These are phyloP conservation scores for Ophiostoma ips DNA, from an alignment of 2,329 filamentous ascomycete species.

Conservation along the genomic window DNA sequence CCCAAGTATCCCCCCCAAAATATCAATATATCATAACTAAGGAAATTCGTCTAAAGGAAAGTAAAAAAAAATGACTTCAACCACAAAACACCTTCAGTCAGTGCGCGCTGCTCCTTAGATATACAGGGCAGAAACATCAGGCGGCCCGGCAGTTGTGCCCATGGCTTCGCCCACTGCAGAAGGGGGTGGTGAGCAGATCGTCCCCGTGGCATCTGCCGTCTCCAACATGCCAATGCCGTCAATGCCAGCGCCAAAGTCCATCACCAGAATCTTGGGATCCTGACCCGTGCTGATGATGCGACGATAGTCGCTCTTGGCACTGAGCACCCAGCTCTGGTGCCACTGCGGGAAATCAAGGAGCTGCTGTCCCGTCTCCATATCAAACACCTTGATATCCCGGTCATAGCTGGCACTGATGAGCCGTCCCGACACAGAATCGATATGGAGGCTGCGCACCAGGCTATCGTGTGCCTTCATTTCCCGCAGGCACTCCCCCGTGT, in stretches of 20 bases:
- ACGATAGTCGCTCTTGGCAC: constrained; percentile 89
- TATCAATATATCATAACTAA: background rate
- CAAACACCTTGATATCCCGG: constrained; percentile 87
- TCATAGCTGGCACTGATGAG: constrained; percentile 91
- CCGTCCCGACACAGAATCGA: constrained; percentile 74
- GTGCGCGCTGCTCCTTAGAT: background rate
- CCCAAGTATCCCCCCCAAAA: background rate
- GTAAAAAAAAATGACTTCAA: background rate
- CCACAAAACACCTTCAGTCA: background rate
- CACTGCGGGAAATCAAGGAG: constrained; percentile 82
- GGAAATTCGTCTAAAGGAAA: background rate
- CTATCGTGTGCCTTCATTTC: constrained; percentile 72
- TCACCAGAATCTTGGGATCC: constrained; percentile 78
- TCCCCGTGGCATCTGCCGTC: constrained; percentile 8
- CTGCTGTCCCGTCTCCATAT: constrained; percentile 65
- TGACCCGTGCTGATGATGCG: constrained; percentile 91
- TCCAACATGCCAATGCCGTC: constrained; percentile 45
- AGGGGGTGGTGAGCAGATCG: background rate
- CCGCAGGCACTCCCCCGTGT: constrained; percentile 70
- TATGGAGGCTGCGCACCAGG: constrained; percentile 78
- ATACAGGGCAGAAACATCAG: background rate
- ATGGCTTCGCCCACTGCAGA: background rate
- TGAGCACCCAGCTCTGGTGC: constrained; percentile 94
- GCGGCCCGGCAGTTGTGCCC: background rate
- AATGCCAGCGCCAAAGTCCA: constrained; percentile 69